These are phyloP conservation scores for Malus hybrid DNA, from an alignment of 331 rosid species.

Conservation along the genomic window DNA sequence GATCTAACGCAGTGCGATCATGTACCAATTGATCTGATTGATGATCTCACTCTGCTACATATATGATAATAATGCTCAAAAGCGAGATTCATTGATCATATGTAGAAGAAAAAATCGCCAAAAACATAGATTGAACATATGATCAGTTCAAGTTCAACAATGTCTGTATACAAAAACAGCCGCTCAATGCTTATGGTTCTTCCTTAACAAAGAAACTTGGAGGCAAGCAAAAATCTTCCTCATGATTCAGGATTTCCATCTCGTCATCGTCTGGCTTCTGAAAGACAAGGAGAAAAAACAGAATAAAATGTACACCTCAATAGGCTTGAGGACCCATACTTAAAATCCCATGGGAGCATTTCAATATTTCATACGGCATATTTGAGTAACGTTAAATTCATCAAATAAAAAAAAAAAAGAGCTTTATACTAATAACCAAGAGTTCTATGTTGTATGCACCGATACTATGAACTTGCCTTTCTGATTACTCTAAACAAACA, in stretches of 20 bases:
- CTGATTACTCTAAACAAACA: neutral
- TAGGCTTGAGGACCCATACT: neutral
- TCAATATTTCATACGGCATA: neutral
- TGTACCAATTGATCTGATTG: too few relatives aligned
- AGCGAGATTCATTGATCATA: too few relatives aligned
- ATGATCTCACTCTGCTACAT: too few relatives aligned
- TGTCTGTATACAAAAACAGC: slow-evolving; percentile 9
- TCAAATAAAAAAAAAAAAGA: too few relatives aligned
- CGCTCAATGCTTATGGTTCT: slow-evolving; percentile 33
- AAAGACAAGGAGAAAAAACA: neutral
- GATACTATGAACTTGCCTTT: too few relatives aligned
- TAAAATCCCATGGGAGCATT: neutral
- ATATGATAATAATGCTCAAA: too few relatives aligned
- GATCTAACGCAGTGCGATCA: too few relatives aligned
- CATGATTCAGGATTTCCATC: slow-evolving; percentile 54
- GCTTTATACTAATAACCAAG: neutral
- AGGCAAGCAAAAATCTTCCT: slow-evolving; percentile 87
- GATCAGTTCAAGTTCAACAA: too few relatives aligned
- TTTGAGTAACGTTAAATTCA: neutral
- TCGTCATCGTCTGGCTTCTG: slow-evolving; percentile 96
- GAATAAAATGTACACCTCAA: neutral
- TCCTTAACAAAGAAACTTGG: slow-evolving; percentile 71
- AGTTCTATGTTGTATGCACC: neutral
- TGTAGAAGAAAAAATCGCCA: too few relatives aligned
- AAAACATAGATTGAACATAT: too few relatives aligned